phyloP scores from a whole-genome alignment of 75 land plant genomes.

The Picea glauca region DNA sequence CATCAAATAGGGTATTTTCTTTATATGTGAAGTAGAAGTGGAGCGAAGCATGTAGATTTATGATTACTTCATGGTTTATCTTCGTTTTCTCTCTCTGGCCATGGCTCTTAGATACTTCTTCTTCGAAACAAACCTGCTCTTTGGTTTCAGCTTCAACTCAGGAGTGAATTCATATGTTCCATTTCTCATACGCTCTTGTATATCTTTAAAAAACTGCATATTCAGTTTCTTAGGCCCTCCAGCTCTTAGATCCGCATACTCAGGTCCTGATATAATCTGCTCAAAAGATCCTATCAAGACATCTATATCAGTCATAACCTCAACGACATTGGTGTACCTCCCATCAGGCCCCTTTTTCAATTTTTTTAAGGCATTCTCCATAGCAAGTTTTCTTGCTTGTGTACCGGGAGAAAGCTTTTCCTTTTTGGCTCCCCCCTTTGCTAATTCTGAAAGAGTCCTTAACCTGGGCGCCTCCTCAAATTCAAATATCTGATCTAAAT shows the following conservation, averaged over 20 bases:
- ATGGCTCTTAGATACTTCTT: slow-evolving; percentile 62
- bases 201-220: slow-evolving; percentile 69
- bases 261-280: slow-evolving; percentile 62
- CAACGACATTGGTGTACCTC: slow-evolving; percentile 72
- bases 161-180: slow-evolving; percentile 56
- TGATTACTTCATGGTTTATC: background rate
- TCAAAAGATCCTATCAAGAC: slow-evolving; percentile 73
- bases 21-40: no score
- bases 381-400: slow-evolving; percentile 65
- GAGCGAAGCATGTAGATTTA: no score
- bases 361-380: slow-evolving; percentile 67
- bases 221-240: slow-evolving; percentile 70
- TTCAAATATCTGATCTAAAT: slow-evolving; percentile 60
- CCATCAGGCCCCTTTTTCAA: slow-evolving; percentile 82
- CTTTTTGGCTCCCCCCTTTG: slow-evolving; percentile 44
- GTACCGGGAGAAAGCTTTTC: slow-evolving; percentile 68
- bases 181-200: slow-evolving; percentile 65
- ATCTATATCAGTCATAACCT: slow-evolving; percentile 66
- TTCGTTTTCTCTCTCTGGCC: slow-evolving; percentile 39
- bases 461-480: slow-evolving; percentile 53
- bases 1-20: no score
- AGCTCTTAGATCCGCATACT: slow-evolving; percentile 64
- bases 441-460: slow-evolving; percentile 39
- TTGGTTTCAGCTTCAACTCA: slow-evolving; percentile 60
- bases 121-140: slow-evolving; percentile 53